Conservation (phyloP, 2,329 filamentous ascomycete genomes). For the Sarocladiaceae sp. region DNA sequence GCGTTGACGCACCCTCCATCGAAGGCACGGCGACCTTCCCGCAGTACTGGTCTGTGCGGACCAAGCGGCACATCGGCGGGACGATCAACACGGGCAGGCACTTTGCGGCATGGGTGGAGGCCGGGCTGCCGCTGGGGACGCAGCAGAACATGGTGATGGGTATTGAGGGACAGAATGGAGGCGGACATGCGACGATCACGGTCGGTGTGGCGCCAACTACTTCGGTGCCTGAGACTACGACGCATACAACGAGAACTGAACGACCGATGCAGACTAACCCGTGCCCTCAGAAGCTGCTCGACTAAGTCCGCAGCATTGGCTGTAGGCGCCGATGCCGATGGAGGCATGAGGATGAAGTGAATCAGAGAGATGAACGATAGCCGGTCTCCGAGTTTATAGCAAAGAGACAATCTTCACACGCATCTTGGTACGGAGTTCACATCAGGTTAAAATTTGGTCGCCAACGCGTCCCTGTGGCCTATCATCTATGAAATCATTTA, state of each 20-base stretch:
- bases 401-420: too few relatives aligned
- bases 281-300: constrained; percentile 5
- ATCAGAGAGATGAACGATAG: too few relatives aligned
- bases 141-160: constrained; percentile 9
- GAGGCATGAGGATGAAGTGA: too few relatives aligned
- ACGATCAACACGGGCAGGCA: constrained; percentile 10
- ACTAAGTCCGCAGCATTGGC: too few relatives aligned
- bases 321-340: too few relatives aligned
- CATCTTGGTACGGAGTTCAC: too few relatives aligned
- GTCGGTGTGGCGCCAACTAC: constrained; percentile 7
- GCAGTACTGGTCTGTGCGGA: constrained; percentile 39
- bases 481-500: too few relatives aligned
- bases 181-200: constrained; percentile 9
- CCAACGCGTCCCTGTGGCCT: too few relatives aligned
- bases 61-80: constrained; percentile 10
- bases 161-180: constrained; percentile 10
- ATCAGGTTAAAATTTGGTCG: too few relatives aligned
- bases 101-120: constrained; percentile 7
- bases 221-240: constrained; percentile 8
- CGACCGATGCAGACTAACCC: constrained; percentile 3
- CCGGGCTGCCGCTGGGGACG: constrained; percentile 5
- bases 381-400: too few relatives aligned
- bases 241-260: constrained; percentile 9
- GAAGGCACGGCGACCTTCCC: constrained; percentile 37
- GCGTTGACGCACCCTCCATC: constrained; percentile 32